Base-by-base conservation (phyloP, 306 rosid species). In the Alnus rubra region DNA sequence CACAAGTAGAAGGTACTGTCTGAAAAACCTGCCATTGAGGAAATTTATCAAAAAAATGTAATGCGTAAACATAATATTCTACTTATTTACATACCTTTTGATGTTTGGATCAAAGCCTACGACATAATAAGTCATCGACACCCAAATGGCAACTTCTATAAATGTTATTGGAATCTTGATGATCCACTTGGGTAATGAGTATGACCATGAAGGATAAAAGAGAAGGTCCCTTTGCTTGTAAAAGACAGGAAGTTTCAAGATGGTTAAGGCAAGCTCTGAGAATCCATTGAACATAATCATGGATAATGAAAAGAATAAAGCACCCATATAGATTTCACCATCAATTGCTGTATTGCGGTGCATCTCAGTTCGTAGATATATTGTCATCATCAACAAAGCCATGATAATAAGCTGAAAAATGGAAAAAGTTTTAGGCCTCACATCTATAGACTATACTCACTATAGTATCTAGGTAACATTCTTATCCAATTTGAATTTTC, bases 141-240 rank as follows among this genome's bases (percentile, higher is more conserved):
- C 88, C 88, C 90, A 84, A 70, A 87, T 49, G 76, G 76, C 73
- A 53, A 82, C 90, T 70, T 87, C 90, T 45, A 82, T 16, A 45
- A 84, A 69, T 44, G 84, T 78, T 42, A 79, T 31, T 28, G 90
- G 90, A 28, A 87, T 87, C 50, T 64, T 83, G 51, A 87, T 79
- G 60, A 87, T 73, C 74, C 84, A 84, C 37, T 79, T 69, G 51
- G 88, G 88, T 14, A 87, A 50, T 15, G 88, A 49, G 44, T 81
- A 87, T 10, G 90, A 84, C 90, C 90, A 87, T n/a, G 90, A 73
- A 60, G 88, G 90, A 75, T 76, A 84, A 67, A 87, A 87, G 47
- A 76, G 86, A 69, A 84, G 78, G 82, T 87, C 88, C 67, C 90
- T 73, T 79, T 87, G 90, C 88, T 87, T 87, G 82, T 68, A 87